phyloP scores from a whole-genome alignment of 805 yeast genomes.

The Yamadazyma phyllophila region DNA sequence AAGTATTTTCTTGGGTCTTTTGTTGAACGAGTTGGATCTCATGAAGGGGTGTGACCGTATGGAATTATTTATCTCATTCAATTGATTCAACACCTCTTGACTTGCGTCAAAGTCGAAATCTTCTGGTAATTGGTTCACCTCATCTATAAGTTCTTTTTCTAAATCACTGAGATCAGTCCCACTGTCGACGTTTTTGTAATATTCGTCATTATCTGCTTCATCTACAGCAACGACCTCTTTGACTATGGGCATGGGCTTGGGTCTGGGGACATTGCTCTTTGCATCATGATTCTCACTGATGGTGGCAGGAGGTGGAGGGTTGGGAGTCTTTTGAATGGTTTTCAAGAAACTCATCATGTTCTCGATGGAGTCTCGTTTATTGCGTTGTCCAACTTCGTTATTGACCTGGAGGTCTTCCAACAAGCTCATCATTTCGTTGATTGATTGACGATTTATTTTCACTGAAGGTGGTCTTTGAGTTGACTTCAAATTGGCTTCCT shows the following conservation, averaged over 20 bases:
- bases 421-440: conserved; percentile 32
- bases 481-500: background rate
- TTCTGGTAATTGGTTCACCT: conserved; percentile 34
- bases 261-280: background rate
- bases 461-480: background rate
- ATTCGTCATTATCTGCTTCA: conserved; percentile 5
- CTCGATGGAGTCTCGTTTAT: conserved; percentile 20
- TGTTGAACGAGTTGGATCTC: conserved; percentile 39
- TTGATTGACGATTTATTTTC: conserved; percentile 24
- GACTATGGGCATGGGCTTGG: background rate
- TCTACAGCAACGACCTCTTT: background rate
- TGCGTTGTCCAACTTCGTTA: conserved; percentile 9
- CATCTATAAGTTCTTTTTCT: conserved; percentile 35
- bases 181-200: conserved; percentile 6
- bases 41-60: conserved; percentile 14
- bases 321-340: conserved; percentile 10
- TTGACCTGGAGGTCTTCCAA: conserved; percentile 17
- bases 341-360: conserved; percentile 23
- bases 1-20: conserved; percentile 30
- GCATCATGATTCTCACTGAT: background rate
- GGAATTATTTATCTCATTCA: conserved; percentile 16
- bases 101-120: conserved; percentile 36
- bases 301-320: background rate
- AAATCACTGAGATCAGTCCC: conserved; percentile 13
- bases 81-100: conserved; percentile 15